These are phyloP conservation scores for Plenodomus lindquistii DNA, from an alignment of 2,329 filamentous ascomycete species.

Conservation along the genomic window DNA sequence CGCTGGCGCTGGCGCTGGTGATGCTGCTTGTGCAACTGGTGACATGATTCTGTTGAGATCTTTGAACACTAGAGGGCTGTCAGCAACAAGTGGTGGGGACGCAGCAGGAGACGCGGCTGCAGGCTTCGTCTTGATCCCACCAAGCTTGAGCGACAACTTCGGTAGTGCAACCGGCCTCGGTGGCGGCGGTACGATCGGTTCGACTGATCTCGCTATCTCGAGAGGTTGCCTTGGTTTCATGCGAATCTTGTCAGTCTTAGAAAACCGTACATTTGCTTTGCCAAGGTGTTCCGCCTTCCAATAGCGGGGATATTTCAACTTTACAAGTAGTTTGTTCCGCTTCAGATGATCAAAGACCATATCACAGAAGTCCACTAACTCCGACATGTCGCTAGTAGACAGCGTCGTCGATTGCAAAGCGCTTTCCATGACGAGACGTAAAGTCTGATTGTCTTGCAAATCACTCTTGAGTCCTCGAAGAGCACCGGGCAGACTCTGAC, in stretches of 20 bases:
- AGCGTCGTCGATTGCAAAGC: slow-evolving; percentile 57
- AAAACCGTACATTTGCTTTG: slow-evolving; percentile 46
- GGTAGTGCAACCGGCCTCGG: slow-evolving; percentile 6
- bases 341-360: slow-evolving; percentile 56
- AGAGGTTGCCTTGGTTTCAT: slow-evolving; percentile 12
- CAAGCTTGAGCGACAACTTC: slow-evolving; percentile 29
- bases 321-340: slow-evolving; percentile 54
- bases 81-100: neutral
- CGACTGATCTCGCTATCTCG: neutral
- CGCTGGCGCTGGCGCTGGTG: neutral
- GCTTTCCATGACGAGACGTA: slow-evolving; percentile 60
- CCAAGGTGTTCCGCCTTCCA: slow-evolving; percentile 60
- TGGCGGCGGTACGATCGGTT: slow-evolving; percentile 8
- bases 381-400: slow-evolving; percentile 57
- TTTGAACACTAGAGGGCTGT: slow-evolving; percentile 14
- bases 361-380: slow-evolving; percentile 61
- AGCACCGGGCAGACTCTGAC: slow-evolving; percentile 63
- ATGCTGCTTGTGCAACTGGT: slow-evolving; percentile 6
- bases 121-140: slow-evolving; percentile 13
- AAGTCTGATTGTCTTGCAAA: slow-evolving; percentile 51
- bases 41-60: slow-evolving; percentile 17
- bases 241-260: slow-evolving; percentile 26
- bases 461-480: slow-evolving; percentile 60
- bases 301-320: slow-evolving; percentile 59
- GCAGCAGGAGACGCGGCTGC: slow-evolving; percentile 19